phyloP scores from a whole-genome alignment of 495 filamentous ascomycete genomes.

The Platismatia glauca region DNA sequence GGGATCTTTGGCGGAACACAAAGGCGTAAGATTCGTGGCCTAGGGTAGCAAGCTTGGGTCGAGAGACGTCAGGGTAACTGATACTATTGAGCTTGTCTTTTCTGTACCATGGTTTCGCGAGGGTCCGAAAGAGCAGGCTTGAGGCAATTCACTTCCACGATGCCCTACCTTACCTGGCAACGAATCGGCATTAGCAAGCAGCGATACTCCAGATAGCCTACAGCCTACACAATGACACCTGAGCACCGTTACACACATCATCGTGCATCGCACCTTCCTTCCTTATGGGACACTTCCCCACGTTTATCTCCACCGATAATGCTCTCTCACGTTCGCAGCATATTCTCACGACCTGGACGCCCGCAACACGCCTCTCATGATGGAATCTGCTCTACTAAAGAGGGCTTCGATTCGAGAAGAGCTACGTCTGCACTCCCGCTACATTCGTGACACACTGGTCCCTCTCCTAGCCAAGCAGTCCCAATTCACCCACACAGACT shows the following conservation, averaged over 20 bases:
- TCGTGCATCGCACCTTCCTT: conserved; percentile 4
- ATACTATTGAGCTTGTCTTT: neutral
- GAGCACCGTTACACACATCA: neutral
- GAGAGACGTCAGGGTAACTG: neutral
- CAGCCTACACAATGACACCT: neutral
- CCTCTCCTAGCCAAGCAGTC: conserved; percentile 9
- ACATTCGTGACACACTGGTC: conserved; percentile 21
- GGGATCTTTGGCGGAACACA: neutral
- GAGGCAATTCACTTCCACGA: neutral
- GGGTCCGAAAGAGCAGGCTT: neutral
- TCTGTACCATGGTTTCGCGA: neutral
- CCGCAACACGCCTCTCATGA: neutral
- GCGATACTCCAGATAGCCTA: neutral
- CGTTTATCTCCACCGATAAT: neutral
- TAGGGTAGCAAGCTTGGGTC: neutral
- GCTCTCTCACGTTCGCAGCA: neutral
- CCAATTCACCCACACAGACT: neutral
- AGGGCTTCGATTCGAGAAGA: conserved; percentile 1
- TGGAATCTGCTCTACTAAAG: neutral
- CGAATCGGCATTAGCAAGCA: neutral
- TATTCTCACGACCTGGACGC: neutral
- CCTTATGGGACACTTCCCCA: neutral
- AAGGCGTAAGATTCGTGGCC: neutral
- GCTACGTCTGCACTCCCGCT: conserved; percentile 15
- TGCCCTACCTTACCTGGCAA: neutral